Evolutionary conservation across 1,284 basidiomycete genomes (phyloP).

Genomic region (Fomitopsis betulina): DNA sequence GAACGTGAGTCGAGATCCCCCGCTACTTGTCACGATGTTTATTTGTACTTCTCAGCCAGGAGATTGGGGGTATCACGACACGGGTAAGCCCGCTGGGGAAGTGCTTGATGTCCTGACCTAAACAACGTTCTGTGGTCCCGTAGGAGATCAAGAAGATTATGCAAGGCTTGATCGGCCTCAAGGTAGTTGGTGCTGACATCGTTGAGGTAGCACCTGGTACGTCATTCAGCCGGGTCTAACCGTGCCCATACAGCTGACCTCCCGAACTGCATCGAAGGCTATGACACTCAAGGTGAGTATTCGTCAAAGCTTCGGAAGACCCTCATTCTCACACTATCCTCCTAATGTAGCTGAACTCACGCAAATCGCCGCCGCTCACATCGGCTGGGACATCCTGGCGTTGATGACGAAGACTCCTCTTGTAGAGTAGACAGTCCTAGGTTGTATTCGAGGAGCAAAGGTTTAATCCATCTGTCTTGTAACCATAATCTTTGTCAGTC

Average conservation of each 20-base stretch:
- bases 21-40: neutral
- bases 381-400: slow-evolving; percentile 28
- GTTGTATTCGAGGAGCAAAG: neutral
- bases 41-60: slow-evolving; percentile 16
- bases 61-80: slow-evolving; percentile 36
- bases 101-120: neutral
- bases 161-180: slow-evolving; percentile 32
- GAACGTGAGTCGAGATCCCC: slow-evolving; percentile 28
- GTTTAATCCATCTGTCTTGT: no score
- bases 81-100: slow-evolving; percentile 18
- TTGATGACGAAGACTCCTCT: slow-evolving; percentile 30
- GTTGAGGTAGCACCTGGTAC: slow-evolving; percentile 34
- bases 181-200: slow-evolving; percentile 37
- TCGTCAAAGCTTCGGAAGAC: neutral
- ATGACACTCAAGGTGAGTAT: slow-evolving; percentile 25
- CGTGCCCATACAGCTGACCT: neutral
- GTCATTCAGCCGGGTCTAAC: slow-evolving; percentile 1
- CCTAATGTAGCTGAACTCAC: slow-evolving; percentile 26
- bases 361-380: slow-evolving; percentile 30
- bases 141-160: slow-evolving; percentile 37
- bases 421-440: slow-evolving; percentile 16
- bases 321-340: neutral
- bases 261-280: slow-evolving; percentile 11
- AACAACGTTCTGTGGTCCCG: neutral
- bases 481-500: neutral